Percentiles rank a stretch among this genome's conserved stretches.
These are phyloP conservation scores for Phytophthora quininea DNA, from an alignment of 352 stramenopile species.

Conservation along the genomic window DNA sequence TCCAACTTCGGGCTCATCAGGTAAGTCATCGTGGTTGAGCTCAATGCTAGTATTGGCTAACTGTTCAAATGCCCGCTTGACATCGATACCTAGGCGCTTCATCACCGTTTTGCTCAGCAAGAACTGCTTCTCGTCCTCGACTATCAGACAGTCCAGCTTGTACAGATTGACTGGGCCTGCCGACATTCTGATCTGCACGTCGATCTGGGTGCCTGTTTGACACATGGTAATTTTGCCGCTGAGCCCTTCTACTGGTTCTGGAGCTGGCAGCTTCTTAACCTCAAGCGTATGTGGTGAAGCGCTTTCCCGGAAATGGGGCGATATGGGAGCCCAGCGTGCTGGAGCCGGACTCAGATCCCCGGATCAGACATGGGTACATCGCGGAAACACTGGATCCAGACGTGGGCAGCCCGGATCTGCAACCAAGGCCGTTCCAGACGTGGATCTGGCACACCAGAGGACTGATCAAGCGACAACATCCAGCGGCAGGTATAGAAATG, in stretches of 20 bases:
- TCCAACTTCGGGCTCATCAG: slow-evolving; percentile 11
- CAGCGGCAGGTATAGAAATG: too few species aligned
- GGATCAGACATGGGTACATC: too few species aligned
- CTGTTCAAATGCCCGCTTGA: slow-evolving; percentile 17
- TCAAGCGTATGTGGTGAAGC: too few species aligned
- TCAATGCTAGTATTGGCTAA: not conserved
- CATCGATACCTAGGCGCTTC: slow-evolving; percentile 19
- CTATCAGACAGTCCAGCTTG: slow-evolving; percentile 10
- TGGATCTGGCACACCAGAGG: too few species aligned
- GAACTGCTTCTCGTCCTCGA: slow-evolving; percentile 4
- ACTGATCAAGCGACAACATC: too few species aligned
- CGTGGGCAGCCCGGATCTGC: too few species aligned
- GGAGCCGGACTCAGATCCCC: too few species aligned
- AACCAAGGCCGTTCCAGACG: too few species aligned
- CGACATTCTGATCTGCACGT: slow-evolving; percentile 14
- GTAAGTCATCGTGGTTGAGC: slow-evolving; percentile 6
- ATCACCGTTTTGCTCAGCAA: slow-evolving; percentile 6
- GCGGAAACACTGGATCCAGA: too few species aligned
- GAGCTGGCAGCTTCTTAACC: too few species aligned
- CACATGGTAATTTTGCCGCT: not conserved
- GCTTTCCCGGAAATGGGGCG: too few species aligned
- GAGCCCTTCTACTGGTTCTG: not conserved
- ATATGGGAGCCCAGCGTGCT: too few species aligned
- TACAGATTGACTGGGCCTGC: slow-evolving; percentile 17
- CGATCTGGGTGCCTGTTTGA: not conserved